Base-by-base conservation (phyloP, 164 flowering plant species). In the Echeveria elegans region DNA sequence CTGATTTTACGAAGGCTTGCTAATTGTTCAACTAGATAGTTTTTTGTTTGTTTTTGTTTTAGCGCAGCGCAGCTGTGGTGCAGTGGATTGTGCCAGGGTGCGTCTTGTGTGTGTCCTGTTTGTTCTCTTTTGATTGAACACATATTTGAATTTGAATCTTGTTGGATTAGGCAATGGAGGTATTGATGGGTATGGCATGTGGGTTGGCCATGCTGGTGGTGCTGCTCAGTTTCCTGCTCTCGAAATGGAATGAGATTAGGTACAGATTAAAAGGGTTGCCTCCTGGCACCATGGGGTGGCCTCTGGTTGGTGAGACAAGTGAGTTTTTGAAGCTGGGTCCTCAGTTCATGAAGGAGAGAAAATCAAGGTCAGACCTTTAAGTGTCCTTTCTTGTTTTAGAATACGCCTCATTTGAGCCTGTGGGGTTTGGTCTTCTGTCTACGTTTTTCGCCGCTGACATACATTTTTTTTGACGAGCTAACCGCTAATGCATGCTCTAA, bases 211-310 rank as follows among this genome's bases (percentile, higher is more conserved):
- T 28, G n/a, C n/a, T n/a, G 61, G 61, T 56, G 61, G 61, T 56
- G 32, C 61, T 56, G 32, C 19, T 81, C 47, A 78, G 77, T 73
- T 69, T 80, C 73, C 81, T 81, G 63, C 63, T 90, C 64, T 65
- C 90, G 66, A 85, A 76, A 77, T 89, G 94, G 96, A 90, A 89
- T 78, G 90, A 85, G 56, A 68, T 93, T 67, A 86, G 77, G 69
- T 90, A 82, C 77, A 82, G 81, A 73, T 86, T 79, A 80, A 89
- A 85, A 70, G 88, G 91, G 0, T 72, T 93, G 71, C 98, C 98
- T 43, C 97, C 94, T 1, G 98, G 98, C 5, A 90, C 97, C 32
- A 93, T 90, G 98, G 97, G 97, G 6, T 93, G 97, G 98, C 98
- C 98, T 0, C 66, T 93, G 31, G 80, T 90, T 75, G 98, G 98